A percentile compares a stretch with the other conserved stretches of the same genome.
Conservation (phyloP, 2,329 filamentous ascomycete species). For the Biscogniauxia marginata region DNA sequence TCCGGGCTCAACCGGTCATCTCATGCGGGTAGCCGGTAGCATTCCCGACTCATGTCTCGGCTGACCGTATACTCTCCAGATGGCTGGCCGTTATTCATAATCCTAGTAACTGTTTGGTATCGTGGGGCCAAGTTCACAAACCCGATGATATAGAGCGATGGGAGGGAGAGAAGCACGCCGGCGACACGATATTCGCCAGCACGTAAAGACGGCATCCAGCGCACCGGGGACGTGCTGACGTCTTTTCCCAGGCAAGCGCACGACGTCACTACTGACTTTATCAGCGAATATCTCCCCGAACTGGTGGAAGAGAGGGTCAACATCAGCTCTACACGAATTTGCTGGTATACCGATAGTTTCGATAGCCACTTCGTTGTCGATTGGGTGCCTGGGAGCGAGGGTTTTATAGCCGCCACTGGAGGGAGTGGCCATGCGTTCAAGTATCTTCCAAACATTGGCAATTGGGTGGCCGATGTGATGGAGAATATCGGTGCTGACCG, state of each 20-base stretch:
- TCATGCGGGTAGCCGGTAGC: not conserved
- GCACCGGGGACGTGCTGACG: constrained; percentile 18
- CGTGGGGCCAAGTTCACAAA: constrained; percentile 51
- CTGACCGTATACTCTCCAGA: not conserved
- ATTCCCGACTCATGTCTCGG: not conserved
- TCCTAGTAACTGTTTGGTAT: too few relatives aligned
- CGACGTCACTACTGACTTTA: constrained; percentile 32
- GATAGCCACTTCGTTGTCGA: constrained; percentile 54
- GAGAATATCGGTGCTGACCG: constrained; percentile 35
- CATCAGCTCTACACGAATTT: constrained; percentile 41
- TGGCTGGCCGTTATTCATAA: not conserved
- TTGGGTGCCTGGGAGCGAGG: constrained; percentile 22
- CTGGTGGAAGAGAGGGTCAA: constrained; percentile 32
- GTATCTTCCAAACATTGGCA: constrained; percentile 58
- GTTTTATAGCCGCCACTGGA: constrained; percentile 57
- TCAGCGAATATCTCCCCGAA: constrained; percentile 42
- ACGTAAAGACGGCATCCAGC: constrained; percentile 4
- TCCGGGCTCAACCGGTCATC: not conserved
- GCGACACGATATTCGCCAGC: constrained; percentile 36
- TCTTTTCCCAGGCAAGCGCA: constrained; percentile 30
- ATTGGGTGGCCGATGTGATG: constrained; percentile 52
- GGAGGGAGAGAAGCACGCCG: constrained; percentile 39
- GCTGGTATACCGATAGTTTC: constrained; percentile 57
- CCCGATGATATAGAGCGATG: constrained; percentile 36
- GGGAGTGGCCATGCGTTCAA: constrained; percentile 63